Evolutionary conservation across 345 rosid genomes (phyloP).

Genomic region (Linum trigynum): DNA sequence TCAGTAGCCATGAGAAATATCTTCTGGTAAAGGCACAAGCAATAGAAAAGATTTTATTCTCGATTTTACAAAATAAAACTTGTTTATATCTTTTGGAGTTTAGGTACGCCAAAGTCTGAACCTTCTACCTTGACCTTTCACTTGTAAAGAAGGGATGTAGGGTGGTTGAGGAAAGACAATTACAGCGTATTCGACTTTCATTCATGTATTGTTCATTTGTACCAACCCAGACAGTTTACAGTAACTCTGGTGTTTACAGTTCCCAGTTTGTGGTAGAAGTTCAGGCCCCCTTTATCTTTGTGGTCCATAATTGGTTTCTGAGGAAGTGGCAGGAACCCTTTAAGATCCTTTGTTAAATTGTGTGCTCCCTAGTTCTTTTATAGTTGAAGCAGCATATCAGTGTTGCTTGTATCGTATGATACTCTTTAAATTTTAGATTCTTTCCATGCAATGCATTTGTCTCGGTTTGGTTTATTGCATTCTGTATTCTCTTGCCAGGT

Average conservation of each 20-base stretch:
- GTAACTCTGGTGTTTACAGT: neutral
- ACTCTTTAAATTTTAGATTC: neutral
- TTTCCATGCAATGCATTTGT: neutral
- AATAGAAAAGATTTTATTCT: no score
- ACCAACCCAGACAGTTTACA: neutral
- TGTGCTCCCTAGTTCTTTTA: neutral
- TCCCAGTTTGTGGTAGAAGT: neutral
- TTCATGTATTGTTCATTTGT: neutral
- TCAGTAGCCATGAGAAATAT: no score
- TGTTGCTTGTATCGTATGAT: neutral
- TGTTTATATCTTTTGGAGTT: neutral
- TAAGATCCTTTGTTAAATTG: no score
- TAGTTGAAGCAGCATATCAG: neutral
- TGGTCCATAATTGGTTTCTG: no score
- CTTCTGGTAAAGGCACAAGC: no score
- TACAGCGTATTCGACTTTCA: neutral
- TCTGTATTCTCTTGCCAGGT: constrained; percentile 38
- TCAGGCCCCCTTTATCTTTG: neutral
- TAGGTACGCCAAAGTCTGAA: neutral
- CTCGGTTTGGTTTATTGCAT: neutral
- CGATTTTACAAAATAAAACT: neutral
- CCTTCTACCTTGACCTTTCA: neutral
- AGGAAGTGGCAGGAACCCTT: no score
- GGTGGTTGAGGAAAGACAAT: neutral
- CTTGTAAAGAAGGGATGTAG: neutral